phyloP scores from a whole-genome alignment of 202 grass and related monocot genomes.

The Panicum hallii region DNA sequence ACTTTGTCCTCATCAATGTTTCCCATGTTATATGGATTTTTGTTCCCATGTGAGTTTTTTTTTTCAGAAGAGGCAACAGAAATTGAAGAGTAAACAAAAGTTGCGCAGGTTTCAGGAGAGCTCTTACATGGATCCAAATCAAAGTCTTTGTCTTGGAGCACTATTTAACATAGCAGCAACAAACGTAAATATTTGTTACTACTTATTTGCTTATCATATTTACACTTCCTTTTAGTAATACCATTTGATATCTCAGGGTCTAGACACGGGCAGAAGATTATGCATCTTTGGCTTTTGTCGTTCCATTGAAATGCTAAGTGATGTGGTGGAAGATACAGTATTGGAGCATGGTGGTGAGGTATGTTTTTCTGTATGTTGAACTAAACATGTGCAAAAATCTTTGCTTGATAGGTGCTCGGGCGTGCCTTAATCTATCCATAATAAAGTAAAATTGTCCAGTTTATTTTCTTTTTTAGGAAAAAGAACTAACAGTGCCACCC shows the following conservation, averaged over 20 bases:
- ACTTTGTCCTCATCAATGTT: slow-evolving; percentile 15
- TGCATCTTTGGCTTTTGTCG: slow-evolving; percentile 97
- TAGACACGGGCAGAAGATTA: slow-evolving; percentile 93
- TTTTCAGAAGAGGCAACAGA: slow-evolving; percentile 70
- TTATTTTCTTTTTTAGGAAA: background rate
- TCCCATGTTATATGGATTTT: background rate
- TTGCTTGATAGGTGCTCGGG: background rate
- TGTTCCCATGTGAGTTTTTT: slow-evolving; percentile 44
- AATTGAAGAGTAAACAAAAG: slow-evolving; percentile 52
- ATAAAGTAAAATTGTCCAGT: background rate
- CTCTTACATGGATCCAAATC: slow-evolving; percentile 93
- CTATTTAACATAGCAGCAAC: slow-evolving; percentile 99
- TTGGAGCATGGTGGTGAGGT: slow-evolving; percentile 97
- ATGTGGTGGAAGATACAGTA: slow-evolving; percentile 94
- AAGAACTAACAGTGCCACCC: background rate
- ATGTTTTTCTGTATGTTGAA: slow-evolving; percentile 29
- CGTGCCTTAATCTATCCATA: background rate
- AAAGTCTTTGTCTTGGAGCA: slow-evolving; percentile 93
- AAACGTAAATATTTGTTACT: slow-evolving; percentile 61
- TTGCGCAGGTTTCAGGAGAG: slow-evolving; percentile 75
- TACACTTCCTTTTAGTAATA: slow-evolving; percentile 34
- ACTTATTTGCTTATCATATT: slow-evolving; percentile 9
- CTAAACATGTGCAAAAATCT: background rate
- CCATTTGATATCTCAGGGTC: slow-evolving; percentile 61
- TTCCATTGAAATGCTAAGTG: slow-evolving; percentile 96